Evolutionary conservation across 345 rosid genomes (phyloP).

Genomic region (Laguncularia racemosa): DNA sequence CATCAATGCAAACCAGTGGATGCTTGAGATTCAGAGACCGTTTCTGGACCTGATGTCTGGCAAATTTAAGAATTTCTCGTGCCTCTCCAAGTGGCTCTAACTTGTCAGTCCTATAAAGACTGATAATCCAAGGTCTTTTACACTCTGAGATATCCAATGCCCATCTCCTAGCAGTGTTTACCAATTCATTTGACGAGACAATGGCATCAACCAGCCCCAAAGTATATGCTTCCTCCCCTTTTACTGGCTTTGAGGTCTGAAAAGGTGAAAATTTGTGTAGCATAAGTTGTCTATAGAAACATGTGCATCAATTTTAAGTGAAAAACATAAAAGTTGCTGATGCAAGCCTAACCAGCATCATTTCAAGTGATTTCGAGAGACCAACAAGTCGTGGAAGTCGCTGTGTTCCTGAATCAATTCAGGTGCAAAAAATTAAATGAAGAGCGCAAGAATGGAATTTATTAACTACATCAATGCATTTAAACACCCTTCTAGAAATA

Average conservation of each 20-base stretch:
- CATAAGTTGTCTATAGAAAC: background rate
- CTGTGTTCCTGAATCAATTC: slow-evolving; percentile 71
- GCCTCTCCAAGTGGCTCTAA: slow-evolving; percentile 86
- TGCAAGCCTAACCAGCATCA: slow-evolving; percentile 74
- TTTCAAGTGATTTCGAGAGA: slow-evolving; percentile 80
- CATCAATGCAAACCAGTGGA: slow-evolving; percentile 84
- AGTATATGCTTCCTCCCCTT: slow-evolving; percentile 58
- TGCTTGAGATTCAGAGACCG: slow-evolving; percentile 79
- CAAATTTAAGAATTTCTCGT: slow-evolving; percentile 80
- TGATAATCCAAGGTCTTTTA: slow-evolving; percentile 80
- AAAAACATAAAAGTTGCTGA: slow-evolving; percentile 11
- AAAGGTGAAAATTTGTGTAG: slow-evolving; percentile 1
- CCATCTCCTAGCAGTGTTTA: slow-evolving; percentile 72
- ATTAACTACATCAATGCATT: no score
- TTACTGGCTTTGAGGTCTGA: slow-evolving; percentile 79
- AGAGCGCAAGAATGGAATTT: background rate
- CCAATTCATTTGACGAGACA: slow-evolving; percentile 55
- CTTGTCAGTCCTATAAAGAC: slow-evolving; percentile 71
- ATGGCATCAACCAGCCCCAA: slow-evolving; percentile 82
- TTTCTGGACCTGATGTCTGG: slow-evolving; percentile 57
- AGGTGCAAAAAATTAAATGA: slow-evolving; percentile 10
- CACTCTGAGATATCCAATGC: slow-evolving; percentile 67
- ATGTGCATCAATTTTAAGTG: slow-evolving; percentile 1
- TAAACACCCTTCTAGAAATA: background rate
- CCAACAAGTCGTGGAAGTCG: slow-evolving; percentile 99